Percentiles rank a stretch among this genome's conserved stretches.
Evolutionary conservation across 2,329 filamentous ascomycete species (phyloP).

Genomic region (Phialophora macrospora): DNA sequence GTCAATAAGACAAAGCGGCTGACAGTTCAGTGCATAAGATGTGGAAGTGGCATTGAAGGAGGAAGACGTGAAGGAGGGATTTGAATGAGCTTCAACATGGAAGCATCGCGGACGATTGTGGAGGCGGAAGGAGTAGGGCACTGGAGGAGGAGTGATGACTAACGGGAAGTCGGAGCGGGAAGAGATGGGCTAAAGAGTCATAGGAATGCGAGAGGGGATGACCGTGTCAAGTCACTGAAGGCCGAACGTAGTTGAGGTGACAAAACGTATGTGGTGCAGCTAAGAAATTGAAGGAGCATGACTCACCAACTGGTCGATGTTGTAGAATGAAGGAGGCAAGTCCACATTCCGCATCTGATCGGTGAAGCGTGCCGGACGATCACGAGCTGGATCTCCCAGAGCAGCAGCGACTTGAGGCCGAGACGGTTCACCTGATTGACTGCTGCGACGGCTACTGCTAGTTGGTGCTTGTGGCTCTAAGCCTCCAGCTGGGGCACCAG

Average conservation of each 20-base stretch:
- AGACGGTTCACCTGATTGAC: constrained; percentile 23
- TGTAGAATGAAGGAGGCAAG: constrained; percentile 39
- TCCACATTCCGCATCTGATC: constrained; percentile 39
- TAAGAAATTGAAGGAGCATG: constrained; percentile 10
- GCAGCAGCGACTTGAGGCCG: constrained; percentile 14
- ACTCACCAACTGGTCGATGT: constrained; percentile 39
- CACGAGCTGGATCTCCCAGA: constrained; percentile 36
- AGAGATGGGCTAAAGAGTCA: not conserved
- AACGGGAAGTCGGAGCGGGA: not conserved
- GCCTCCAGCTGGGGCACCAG: constrained; percentile 24
- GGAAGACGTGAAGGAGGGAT: not conserved
- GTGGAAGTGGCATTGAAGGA: constrained; percentile 15
- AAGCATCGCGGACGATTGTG: not conserved
- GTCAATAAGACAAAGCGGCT: not conserved
- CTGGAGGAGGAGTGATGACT: not conserved
- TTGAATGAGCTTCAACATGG: not conserved
- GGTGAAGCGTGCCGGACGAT: constrained; percentile 31
- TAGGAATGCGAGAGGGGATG: not conserved
- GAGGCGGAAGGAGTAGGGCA: not conserved
- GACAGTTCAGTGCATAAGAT: constrained; percentile 1
- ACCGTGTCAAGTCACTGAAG: not conserved
- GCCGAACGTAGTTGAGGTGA: not conserved
- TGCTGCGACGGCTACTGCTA: constrained; percentile 21
- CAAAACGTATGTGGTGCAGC: constrained; percentile 4
- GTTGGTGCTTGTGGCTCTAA: constrained; percentile 16